Base-by-base conservation (phyloP, 352 stramenopile species). In the Globisporangium perplexum region DNA sequence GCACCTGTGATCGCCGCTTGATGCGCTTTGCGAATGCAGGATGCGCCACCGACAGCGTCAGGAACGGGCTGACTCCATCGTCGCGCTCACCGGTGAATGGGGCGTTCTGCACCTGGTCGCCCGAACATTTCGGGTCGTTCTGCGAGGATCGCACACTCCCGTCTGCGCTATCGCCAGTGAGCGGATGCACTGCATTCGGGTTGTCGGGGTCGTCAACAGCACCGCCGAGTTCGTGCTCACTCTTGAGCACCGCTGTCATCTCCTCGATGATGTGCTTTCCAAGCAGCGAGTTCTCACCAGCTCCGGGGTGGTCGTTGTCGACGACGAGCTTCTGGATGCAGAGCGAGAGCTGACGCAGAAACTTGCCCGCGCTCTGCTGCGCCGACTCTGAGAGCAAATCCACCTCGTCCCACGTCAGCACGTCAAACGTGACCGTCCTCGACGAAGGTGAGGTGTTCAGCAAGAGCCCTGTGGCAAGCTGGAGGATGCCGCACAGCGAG, bases 401-500 rank as follows among this genome's bases (percentile, higher is more conserved):
- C 7, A 86, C n/a, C 11, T 62, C 57, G 47, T 86, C 66, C 77
- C 78, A 93, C 20, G 67, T 54, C 24, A 74, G 62, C 22, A 63
- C 68, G 41, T 79, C 56, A 46, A 82, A 63, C 4, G 53, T 26
- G 35, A 51, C 50, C 39, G 43, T 39, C 17, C n/a, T 28, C 35
- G n/a, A 41, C 18, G 41, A 22, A 5, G 55, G 35, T 4, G 58
- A 65, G 18, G 71, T 52, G 55, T 88, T 88, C n/a, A 90, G 50
- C 18, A 93, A 52, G 7, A 95, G 57, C 3, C 63, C 72, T 1
- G 68, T 74, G n/a, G 78, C 75, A 7, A 95, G 43, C 23, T 90
- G 74, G 20, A 95, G 31, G 7, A 95, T 59, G 7, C 79, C 79
- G 51, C 83, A 94, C 11, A 95, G 64, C 4, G 85, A 95, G 14